Evolutionary conservation across 2,329 filamentous ascomycete genomes (phyloP), one percentile per base, ranked within the genome.

Genomic region (Aspergillus sp.): DNA sequence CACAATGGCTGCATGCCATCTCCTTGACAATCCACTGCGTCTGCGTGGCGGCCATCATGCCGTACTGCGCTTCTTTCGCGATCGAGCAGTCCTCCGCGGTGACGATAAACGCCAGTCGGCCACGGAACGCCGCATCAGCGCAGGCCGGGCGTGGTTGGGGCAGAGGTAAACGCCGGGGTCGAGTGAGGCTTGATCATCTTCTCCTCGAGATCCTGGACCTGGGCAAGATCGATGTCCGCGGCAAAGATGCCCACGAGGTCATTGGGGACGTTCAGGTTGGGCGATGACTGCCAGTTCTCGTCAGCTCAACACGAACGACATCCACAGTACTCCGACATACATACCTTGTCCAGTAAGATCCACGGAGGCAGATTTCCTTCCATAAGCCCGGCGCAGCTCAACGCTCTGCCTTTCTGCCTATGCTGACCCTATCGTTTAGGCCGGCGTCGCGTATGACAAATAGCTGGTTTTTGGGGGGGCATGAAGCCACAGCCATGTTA

Each of bases 121-220:
- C 41, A 6, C 24, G 15, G 20, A 38, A 51, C 0, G 25, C 34
- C 7, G 31, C 14, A 7, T 56, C 51, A 5, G 39, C 37, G 49
- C 52, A 55, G 1, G 49, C 52, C 5, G 46, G 39, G 25, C 36
- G 27, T 1, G 49, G 49, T 22, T 48, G 40, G 0, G 43, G n/a
- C 33, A 1, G 49, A 50, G 2, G 20, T 46, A 24, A 53, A 53
- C 0, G 50, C 33, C 15, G 41, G 13, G 1, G 39, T 45, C 0
- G 52, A 34, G 34, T 53, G 44, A 3, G 48, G 45, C 11, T 37
- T 43, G 19, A 53, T 24, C 8, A n/a, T n/a, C n/a, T 41, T 24
- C 10, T 17, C 15, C 5, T 14, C 29, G 14, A 50, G 28, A 4
- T 17, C 22, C 5, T 30, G n/a, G 2, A 26, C 27, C 5, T 37